A percentile compares a stretch with the other conserved stretches of the same genome.
These are phyloP conservation scores for Williopsis jadinii DNA, from an alignment of 1,139 yeast genomes.

Conservation along the genomic window DNA sequence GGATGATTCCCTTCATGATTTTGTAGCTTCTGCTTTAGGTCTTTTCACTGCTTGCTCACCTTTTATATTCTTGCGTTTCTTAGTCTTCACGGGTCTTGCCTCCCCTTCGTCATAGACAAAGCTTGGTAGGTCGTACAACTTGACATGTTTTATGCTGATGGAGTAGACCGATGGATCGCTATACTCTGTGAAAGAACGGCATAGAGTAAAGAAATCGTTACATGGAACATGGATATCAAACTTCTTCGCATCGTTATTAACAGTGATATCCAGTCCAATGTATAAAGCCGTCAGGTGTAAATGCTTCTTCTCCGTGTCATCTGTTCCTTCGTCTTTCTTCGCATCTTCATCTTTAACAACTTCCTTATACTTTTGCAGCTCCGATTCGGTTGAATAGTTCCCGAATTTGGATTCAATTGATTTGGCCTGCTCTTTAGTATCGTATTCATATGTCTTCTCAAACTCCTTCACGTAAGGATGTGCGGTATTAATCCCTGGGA, in stretches of 20 bases:
- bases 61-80: constrained; percentile 36
- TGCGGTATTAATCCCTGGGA: constrained; percentile 70
- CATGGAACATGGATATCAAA: constrained; percentile 90
- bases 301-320: constrained; percentile 25
- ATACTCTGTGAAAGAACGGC: constrained; percentile 70
- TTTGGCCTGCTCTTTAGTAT: constrained; percentile 46
- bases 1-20: constrained; percentile 1
- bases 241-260: constrained; percentile 44
- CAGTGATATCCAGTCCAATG: constrained; percentile 64
- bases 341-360: constrained; percentile 28
- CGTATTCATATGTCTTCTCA: constrained; percentile 46
- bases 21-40: constrained; percentile 21
- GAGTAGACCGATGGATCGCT: constrained; percentile 49
- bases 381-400: constrained; percentile 37
- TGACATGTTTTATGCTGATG: constrained; percentile 68
- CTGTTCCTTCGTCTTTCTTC: constrained; percentile 10
- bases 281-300: constrained; percentile 70
- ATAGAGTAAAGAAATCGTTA: constrained; percentile 73
- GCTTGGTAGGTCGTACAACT: constrained; percentile 73
- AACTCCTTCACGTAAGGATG: constrained; percentile 88
- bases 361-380: constrained; percentile 26
- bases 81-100: constrained; percentile 57
- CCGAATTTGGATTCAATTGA: constrained; percentile 52
- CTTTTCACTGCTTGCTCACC: constrained; percentile 24
- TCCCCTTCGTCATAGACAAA: constrained; percentile 83